Evolutionary conservation across 192 early-diverging fungal genomes (phyloP), one percentile per base, ranked within the genome.

Genomic region (Borealophlyctis nickersoniae): DNA sequence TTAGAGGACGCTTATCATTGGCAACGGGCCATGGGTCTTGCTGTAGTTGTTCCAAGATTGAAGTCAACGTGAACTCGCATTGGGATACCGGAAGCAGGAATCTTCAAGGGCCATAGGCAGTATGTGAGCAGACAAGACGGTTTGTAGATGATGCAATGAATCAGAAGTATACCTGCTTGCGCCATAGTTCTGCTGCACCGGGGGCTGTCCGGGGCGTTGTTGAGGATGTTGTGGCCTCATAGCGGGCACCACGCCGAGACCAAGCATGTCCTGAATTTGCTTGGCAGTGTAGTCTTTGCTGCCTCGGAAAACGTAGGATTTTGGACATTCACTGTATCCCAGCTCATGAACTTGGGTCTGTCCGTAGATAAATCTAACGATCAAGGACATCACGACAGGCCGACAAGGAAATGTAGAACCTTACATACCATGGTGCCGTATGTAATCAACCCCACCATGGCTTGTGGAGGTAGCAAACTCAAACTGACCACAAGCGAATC

Each of bases 181-280:
- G 27, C 77, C 76, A 52, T 73, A 49, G n/a, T 50, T 52, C 32
- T 71, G 48, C 36, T 61, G 69, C 23, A 45, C 66, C 54, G 59
- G 52, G 2, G 60, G 39, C 54, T 69, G 67, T 34, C 67, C 67
- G 4, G 67, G 67, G 0, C 67, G 60, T 49, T 66, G 70, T 27
- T 52, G 51, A 4, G 77, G 72, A 62, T 86, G 75, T 35, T 81
- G 72, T 27, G 81, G 77, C 56, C 79, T 63, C 52, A 80, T 69
- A 26, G 73, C 71, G 19, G 74, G 52, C 11, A 36, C 60, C 16
- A 61, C 67, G 22, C 65, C 78, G 50, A 99, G 78, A 23, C 95
- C 95, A 33, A 99, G 89, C 94, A 99, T 96, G 51, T 95, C 93
- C 74, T 95, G 92, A 62, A 99, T 89, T 75, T 97, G 95, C 75